Base-by-base conservation (phyloP, 2,329 filamentous ascomycete genomes). In the Trichoderma afroharzianum region DNA sequence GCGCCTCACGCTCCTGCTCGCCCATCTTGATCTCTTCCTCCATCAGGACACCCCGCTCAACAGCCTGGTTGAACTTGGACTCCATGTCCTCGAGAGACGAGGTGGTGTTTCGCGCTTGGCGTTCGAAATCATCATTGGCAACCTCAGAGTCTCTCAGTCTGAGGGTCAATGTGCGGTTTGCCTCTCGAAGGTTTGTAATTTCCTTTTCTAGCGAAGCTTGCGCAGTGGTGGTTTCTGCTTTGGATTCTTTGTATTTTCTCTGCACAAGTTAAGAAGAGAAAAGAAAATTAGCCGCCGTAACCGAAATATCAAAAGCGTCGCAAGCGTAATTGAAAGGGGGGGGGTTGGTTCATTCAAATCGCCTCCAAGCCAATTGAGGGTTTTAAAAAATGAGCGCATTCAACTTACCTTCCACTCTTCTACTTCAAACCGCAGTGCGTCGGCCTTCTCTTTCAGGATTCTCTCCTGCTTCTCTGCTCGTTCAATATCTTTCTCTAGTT, bases 1-100 rank as follows among this genome's bases (percentile, higher is more conserved):
- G 85, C 8, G 85, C 83, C 81, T 99, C 96, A 78, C 96, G 90
- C 81, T 99, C 96, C 82, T 97, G 93, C 79, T 99, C 96, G 61
- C 94, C 93, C 58, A 90, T 88, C 82, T 92, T 95, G 78, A 98
- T 92, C 81, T 98, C 96, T 81, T 98, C 95, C 80, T 99, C 96
- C 83, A 98, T 88, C 87, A 99, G 90, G 30, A 99, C 96, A 11
- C 88, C 91, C 68, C 95, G 88, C 83, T 99, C 96, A 76, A 99
- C 97, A 5, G 95, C 90, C 71, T 97, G 89, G 80, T 98, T 98
- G 82, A 96, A 98, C 82, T 98, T 99, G 74, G 93, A 95, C 83
- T 99, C 96, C 81, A 99, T 87, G 79, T 99, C 96, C 83, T 99
- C 96, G 73, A 98, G 88, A 64, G 95, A 98, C 58, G 95, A 98